These are phyloP conservation scores for Cladobotryum protrusum DNA, from an alignment of 2,329 filamentous ascomycete species.

Conservation along the genomic window DNA sequence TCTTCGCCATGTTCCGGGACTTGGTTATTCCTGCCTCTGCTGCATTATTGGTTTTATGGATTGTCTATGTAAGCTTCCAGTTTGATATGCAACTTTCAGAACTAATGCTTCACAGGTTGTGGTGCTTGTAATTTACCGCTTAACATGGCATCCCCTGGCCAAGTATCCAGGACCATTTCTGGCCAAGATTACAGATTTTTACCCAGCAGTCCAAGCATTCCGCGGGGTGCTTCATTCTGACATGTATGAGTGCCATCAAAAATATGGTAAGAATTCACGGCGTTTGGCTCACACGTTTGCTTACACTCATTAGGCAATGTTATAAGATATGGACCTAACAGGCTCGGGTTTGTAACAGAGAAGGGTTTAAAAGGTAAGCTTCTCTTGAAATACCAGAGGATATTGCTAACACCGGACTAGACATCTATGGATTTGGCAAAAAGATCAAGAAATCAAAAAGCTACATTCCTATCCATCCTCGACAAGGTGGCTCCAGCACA, in stretches of 20 bases:
- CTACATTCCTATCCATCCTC: slow-evolving; percentile 11
- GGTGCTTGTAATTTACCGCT: no score
- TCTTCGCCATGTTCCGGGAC: no score
- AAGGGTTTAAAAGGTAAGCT: slow-evolving; percentile 9
- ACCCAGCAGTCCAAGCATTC: slow-evolving; percentile 28
- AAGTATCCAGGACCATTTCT: slow-evolving; percentile 30
- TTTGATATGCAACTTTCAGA: no score
- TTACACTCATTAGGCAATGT: slow-evolving; percentile 4
- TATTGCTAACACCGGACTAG: background rate
- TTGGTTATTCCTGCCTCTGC: no score
- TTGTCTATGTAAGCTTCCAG: no score
- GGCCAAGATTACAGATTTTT: slow-evolving; percentile 25
- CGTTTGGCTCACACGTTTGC: background rate
- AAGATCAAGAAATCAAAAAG: slow-evolving; percentile 15
- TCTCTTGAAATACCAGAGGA: background rate
- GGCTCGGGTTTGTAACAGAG: slow-evolving; percentile 13
- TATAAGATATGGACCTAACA: slow-evolving; percentile 26
- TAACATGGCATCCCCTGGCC: slow-evolving; percentile 24
- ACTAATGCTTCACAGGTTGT: no score
- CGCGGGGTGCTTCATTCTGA: slow-evolving; percentile 30
- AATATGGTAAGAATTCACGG: slow-evolving; percentile 21
- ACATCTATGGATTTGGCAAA: slow-evolving; percentile 12
- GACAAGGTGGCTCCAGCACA: slow-evolving; percentile 11
- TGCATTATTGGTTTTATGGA: no score
- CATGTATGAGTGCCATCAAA: slow-evolving; percentile 27